These are phyloP conservation scores for Raffaelea deltoideospora DNA, from an alignment of 2,329 filamentous ascomycete genomes.

Conservation along the genomic window DNA sequence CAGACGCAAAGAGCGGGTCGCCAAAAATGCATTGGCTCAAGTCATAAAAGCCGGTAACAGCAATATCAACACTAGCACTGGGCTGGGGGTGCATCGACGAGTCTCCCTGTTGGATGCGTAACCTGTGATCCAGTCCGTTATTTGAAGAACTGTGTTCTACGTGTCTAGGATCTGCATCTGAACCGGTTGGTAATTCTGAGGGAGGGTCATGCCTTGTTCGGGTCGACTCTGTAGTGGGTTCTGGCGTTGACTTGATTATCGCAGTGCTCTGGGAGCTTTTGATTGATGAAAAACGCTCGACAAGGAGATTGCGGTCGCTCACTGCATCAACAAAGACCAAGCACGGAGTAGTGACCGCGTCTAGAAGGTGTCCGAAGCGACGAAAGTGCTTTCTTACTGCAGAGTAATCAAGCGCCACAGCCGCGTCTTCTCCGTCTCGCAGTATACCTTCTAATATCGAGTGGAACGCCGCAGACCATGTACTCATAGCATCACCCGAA, in stretches of 20 bases:
- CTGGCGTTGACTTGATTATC: too few species aligned
- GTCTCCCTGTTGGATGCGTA: too few species aligned
- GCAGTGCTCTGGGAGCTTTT: too few species aligned
- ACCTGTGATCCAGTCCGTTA: too few species aligned
- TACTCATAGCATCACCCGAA: constrained; percentile 10
- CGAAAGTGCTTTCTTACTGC: constrained; percentile 36
- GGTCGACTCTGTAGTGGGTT: too few species aligned
- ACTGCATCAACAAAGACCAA: constrained; percentile 39
- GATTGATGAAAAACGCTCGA: constrained; percentile 11
- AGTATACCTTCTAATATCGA: constrained; percentile 39
- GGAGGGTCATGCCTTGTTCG: too few species aligned
- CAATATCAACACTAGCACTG: constrained; percentile 14
- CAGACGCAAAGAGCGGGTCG: constrained; percentile 38
- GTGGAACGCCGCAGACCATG: constrained; percentile 43
- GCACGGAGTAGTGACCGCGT: constrained; percentile 33
- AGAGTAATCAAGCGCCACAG: constrained; percentile 41
- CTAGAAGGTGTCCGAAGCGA: constrained; percentile 32
- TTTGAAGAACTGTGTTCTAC: too few species aligned
- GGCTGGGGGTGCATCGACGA: too few species aligned
- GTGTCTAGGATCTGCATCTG: too few species aligned
- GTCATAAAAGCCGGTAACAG: constrained; percentile 36
- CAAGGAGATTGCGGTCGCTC: constrained; percentile 33
- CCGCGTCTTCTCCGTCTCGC: constrained; percentile 45
- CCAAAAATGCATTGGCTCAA: constrained; percentile 46
- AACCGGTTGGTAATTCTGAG: too few species aligned